Conservation (phyloP, 495 filamentous ascomycete genomes). For the Hyaloscypha finlandica region DNA sequence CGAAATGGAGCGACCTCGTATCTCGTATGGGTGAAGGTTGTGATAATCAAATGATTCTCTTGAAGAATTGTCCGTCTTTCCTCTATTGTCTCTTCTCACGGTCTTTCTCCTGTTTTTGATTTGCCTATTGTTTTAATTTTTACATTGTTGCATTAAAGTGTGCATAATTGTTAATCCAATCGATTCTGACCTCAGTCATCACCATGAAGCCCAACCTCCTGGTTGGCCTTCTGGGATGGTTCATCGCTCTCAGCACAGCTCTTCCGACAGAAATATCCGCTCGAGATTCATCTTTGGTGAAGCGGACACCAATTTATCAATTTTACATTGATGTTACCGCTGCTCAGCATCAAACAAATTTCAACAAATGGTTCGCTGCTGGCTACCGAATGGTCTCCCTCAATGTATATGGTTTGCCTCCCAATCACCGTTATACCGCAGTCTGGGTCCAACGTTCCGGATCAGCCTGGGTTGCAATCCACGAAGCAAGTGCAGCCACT, state of each 20-base stretch:
- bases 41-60: too few relatives aligned
- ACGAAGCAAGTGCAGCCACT: slow-evolving; percentile 1
- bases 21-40: too few relatives aligned
- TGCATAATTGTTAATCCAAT: too few relatives aligned
- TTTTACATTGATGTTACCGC: slow-evolving; percentile 15
- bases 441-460: slow-evolving; percentile 16
- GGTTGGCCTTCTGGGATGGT: neutral
- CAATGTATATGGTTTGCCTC: slow-evolving; percentile 16
- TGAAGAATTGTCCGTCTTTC: too few relatives aligned
- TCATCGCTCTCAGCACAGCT: neutral
- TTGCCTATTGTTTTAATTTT: too few relatives aligned
- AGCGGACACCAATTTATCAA: slow-evolving; percentile 12
- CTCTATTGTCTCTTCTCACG: too few relatives aligned
- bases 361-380: slow-evolving; percentile 14
- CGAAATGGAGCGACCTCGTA: too few relatives aligned
- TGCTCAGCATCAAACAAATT: slow-evolving; percentile 13
- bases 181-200: too few relatives aligned
- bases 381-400: slow-evolving; percentile 27
- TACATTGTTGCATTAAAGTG: too few relatives aligned
- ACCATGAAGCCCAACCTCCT: slow-evolving; percentile 11
- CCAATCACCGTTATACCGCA: slow-evolving; percentile 15
- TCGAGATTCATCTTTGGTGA: neutral
- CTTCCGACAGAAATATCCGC: neutral
- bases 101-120: too few relatives aligned
- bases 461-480: slow-evolving; percentile 6